Base-by-base conservation (phyloP, 768 basidiomycete genomes). In the Lactarius sp. region DNA sequence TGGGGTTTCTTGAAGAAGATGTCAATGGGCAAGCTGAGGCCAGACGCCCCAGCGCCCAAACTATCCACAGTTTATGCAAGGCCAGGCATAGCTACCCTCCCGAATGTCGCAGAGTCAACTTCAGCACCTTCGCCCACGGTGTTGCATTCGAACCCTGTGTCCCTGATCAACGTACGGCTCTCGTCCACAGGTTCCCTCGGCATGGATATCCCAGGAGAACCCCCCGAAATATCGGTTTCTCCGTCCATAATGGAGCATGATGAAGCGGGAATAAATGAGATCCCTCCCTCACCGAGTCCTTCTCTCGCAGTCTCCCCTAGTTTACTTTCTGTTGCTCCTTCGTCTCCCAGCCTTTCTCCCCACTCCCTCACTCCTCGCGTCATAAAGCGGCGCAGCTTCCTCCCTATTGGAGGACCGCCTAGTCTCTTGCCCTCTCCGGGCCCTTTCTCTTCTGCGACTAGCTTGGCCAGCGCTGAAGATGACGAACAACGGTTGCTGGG, bases 1-100 rank as follows among this genome's bases (percentile, higher is more conserved):
- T n/a, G n/a, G n/a, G n/a, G n/a, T n/a, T n/a, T n/a, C n/a, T 78
- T 98, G 63, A 93, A 94, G 78, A 98, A 98, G 77, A 97, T 98
- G 94, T 96, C 94, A 6, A 96, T 95, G 92, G 88, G 93, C 14
- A 92, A 90, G 74, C 88, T 96, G 78, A 85, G 85, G 69, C 67
- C 77, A n/a, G 90, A 92, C 52, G 74, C 81, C 16, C 80, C 85
- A 34, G 70, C 64, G 3, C 34, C 63, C 3, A 52, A 59, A 16
- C 53, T 50, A 51, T 70, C 80, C 6, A 76, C 80, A 34, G 73
- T 77, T 10, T 67, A 76, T 75, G 69, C 74, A 68, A 68, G 73
- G 68, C 73, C 64, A 74, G 68, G 67, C 60, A 59, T 20, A 33
- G 59, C 42, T 36, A 65, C 44, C 33, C 70, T 56, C 51, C 58